Conservation (phyloP, 2,329 filamentous ascomycete species). For the Fusarium setosum region DNA sequence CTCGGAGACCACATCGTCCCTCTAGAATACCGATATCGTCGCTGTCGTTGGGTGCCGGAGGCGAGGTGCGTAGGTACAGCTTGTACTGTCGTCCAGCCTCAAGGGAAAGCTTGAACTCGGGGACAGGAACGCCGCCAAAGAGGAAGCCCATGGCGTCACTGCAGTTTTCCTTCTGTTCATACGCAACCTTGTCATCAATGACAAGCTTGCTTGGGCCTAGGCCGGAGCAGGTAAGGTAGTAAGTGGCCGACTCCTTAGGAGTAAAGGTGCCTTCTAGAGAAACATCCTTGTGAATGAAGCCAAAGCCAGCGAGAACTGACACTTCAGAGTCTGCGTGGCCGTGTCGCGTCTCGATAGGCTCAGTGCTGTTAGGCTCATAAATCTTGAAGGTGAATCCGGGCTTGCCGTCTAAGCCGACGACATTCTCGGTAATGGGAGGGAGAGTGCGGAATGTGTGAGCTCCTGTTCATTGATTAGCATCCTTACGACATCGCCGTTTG, state of each 20-base stretch:
- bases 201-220: slow-evolving; percentile 46
- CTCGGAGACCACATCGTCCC: slow-evolving; percentile 45
- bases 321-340: slow-evolving; percentile 43
- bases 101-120: slow-evolving; percentile 45
- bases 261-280: slow-evolving; percentile 47
- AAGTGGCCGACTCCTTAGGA: slow-evolving; percentile 42
- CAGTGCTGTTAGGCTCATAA: slow-evolving; percentile 41
- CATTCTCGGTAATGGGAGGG: slow-evolving; percentile 39
- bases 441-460: slow-evolving; percentile 43
- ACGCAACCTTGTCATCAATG: slow-evolving; percentile 46
- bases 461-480: slow-evolving; percentile 25
- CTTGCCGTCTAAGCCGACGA: slow-evolving; percentile 47
- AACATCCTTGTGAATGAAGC: slow-evolving; percentile 40
- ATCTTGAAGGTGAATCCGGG: slow-evolving; percentile 47
- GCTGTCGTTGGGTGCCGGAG: slow-evolving; percentile 36
- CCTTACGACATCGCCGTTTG: fast-evolving
- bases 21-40: slow-evolving; percentile 47
- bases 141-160: slow-evolving; percentile 50
- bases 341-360: slow-evolving; percentile 40
- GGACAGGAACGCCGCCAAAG: slow-evolving; percentile 44
- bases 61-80: slow-evolving; percentile 44
- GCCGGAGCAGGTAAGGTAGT: slow-evolving; percentile 48
- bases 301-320: slow-evolving; percentile 34
- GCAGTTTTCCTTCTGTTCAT: slow-evolving; percentile 46
- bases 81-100: slow-evolving; percentile 47